Base-by-base conservation (phyloP, 257 asterid genomes). In the Salvia splendens region DNA sequence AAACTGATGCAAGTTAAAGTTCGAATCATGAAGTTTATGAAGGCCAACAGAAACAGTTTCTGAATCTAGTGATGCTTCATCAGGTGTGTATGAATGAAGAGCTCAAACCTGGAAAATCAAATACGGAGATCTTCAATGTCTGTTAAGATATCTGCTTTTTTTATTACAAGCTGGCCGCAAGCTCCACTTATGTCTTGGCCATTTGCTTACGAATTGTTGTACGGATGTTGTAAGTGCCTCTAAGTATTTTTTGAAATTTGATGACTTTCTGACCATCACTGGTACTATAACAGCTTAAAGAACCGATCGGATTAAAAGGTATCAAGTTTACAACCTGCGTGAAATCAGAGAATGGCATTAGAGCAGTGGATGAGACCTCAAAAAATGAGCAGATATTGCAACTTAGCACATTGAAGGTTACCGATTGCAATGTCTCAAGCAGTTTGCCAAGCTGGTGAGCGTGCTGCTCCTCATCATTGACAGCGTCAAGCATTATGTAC, bases 171-270 rank as follows among this genome's bases (percentile, higher is more conserved):
- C 79, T 94, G 99, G 64, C 99, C 97, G 68, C 99, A 94, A 6
- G 99, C 99, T 58, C 99, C 99, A 61, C 94, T 94, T 76, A 94
- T 91, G 78, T 94, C 99, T 82, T 85, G 97, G 50, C 97, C 99
- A 94, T 94, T 80, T 94, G 88, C 80, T 85, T 94, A 65, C 99
- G 97, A 16, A 94, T 78, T 28, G 96, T 91, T 51, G 99, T 91
- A 35, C 96, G 85, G 17, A 94, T 94, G 65, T 84, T 85, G 78
- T 88, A 87, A 33, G 77, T 64, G 60, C 90, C 89, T 79, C 99
- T 83, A 7, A 94, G 91, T 70, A 79, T 86, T 75, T 69, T 84
- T 85, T 94, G 99, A 79, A 94, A 94, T 65, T 65, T 71, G 36
- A 30, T 48, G 35, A 94, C 97, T 75, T 78, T 91, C 77, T 81